Conservation (phyloP, 2,329 filamentous ascomycete genomes). For the Epichloe sibirici region DNA sequence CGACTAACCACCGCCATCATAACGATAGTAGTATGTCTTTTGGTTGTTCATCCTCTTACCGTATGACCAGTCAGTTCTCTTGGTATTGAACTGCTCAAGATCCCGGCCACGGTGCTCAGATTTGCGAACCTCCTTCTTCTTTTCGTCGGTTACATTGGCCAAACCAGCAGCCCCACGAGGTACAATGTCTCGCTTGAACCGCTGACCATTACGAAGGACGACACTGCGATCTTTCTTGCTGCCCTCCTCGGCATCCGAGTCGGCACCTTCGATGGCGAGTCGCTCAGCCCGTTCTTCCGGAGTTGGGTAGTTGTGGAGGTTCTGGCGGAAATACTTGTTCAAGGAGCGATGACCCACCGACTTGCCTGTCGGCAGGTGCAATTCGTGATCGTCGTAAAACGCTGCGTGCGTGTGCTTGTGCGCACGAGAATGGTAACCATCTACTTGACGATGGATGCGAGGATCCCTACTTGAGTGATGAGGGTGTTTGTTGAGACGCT, state of each 20-base stretch:
- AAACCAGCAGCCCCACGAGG: constrained; percentile 66
- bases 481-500: constrained; percentile 57
- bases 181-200: constrained; percentile 42
- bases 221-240: constrained; percentile 15
- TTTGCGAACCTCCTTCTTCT: constrained; percentile 55
- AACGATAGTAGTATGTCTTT: constrained; percentile 44
- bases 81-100: constrained; percentile 47
- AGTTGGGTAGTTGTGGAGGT: constrained; percentile 73
- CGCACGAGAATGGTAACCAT: constrained; percentile 73
- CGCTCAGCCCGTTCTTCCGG: constrained; percentile 62
- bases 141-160: constrained; percentile 62
- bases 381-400: constrained; percentile 85
- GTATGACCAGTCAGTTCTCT: constrained; percentile 55
- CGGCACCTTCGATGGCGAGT: constrained; percentile 42
- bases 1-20: constrained; percentile 30
- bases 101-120: constrained; percentile 59
- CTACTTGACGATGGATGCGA: constrained; percentile 58
- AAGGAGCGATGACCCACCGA: constrained; percentile 83
- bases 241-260: constrained; percentile 21
- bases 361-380: constrained; percentile 82
- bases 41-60: constrained; percentile 68
- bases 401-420: constrained; percentile 63
- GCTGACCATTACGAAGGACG: constrained; percentile 9
- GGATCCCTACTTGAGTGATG: constrained; percentile 65
- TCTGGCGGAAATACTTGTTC: constrained; percentile 83